phyloP scores from a whole-genome alignment of 805 yeast genomes.

The Debaryomyces castellii region DNA sequence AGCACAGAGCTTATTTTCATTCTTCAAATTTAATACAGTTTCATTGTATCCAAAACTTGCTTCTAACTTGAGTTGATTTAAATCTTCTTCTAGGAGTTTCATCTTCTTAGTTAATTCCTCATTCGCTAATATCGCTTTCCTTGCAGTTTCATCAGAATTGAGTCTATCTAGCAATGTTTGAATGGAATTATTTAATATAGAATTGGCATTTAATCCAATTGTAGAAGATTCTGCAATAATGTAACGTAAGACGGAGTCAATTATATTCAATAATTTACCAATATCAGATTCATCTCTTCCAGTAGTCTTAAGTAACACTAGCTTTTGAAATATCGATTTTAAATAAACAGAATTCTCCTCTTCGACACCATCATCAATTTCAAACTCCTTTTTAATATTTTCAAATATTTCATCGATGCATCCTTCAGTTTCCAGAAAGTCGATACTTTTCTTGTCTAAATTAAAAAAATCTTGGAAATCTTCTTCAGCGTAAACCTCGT shows the following conservation, averaged over 20 bases:
- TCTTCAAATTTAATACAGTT: slow-evolving; percentile 20
- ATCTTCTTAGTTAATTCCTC: slow-evolving; percentile 22
- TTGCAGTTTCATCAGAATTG: slow-evolving; percentile 34
- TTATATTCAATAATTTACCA: slow-evolving; percentile 21
- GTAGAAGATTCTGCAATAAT: slow-evolving; percentile 24
- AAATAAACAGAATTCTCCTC: slow-evolving; percentile 6
- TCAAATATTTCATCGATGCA: slow-evolving; percentile 13
- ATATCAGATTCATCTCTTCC: slow-evolving; percentile 23
- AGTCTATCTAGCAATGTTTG: slow-evolving; percentile 35
- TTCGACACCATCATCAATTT: background rate
- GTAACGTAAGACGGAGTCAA: slow-evolving; percentile 33
- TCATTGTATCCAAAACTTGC: slow-evolving; percentile 20
- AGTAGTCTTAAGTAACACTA: slow-evolving; percentile 24
- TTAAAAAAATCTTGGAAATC: slow-evolving; percentile 29
- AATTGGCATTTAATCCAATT: slow-evolving; percentile 21
- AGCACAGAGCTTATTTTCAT: slow-evolving; percentile 18
- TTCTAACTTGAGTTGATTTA: slow-evolving; percentile 18
- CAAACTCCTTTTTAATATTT: slow-evolving; percentile 10
- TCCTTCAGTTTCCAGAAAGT: slow-evolving; percentile 1
- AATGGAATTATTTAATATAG: slow-evolving; percentile 30
- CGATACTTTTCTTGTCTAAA: background rate
- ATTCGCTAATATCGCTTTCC: slow-evolving; percentile 32
- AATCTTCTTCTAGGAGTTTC: slow-evolving; percentile 19
- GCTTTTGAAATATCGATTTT: slow-evolving; percentile 24
- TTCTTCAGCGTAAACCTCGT: slow-evolving; percentile 38